phyloP scores from a whole-genome alignment of 352 stramenopile genomes.

The Thalassiosira livingstoniorum region DNA sequence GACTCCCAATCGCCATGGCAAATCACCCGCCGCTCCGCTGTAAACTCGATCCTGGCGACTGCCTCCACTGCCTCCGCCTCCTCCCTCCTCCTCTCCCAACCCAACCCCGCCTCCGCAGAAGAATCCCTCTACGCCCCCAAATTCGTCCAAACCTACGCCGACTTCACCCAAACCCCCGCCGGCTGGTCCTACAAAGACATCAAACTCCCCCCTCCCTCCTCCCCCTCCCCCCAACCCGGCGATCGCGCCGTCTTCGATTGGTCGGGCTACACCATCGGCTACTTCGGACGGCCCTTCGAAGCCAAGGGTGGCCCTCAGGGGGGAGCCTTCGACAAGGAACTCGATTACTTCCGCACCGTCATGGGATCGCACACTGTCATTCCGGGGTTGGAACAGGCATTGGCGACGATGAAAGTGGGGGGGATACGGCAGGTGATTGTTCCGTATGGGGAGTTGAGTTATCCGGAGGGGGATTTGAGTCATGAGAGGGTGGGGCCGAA shows the following conservation, averaged over 20 bases:
- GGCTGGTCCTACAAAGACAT: slow-evolving; percentile 77
- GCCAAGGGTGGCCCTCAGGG: slow-evolving; percentile 80
- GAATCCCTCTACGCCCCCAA: slow-evolving; percentile 22
- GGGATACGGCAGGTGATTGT: slow-evolving; percentile 82
- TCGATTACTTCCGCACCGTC: slow-evolving; percentile 77
- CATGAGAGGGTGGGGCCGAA: slow-evolving; percentile 84
- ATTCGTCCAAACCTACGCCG: slow-evolving; percentile 59
- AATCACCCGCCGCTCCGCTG: not conserved
- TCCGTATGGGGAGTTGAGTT: slow-evolving; percentile 72
- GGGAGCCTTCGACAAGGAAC: slow-evolving; percentile 85
- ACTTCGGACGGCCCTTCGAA: slow-evolving; percentile 85
- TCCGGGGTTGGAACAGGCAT: slow-evolving; percentile 72
- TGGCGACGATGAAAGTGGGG: slow-evolving; percentile 77
- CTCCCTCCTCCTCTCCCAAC: not conserved
- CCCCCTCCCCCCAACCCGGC: slow-evolving; percentile 38
- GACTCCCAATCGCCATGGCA: too few species aligned
- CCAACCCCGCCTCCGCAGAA: not conserved
- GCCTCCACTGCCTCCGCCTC: not conserved
- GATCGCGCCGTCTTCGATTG: slow-evolving; percentile 87
- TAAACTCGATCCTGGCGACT: not conserved
- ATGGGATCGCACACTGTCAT: slow-evolving; percentile 70
- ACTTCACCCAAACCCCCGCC: slow-evolving; percentile 58
- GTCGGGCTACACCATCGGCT: slow-evolving; percentile 86
- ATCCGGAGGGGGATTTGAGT: slow-evolving; percentile 70
- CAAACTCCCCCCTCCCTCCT: slow-evolving; percentile 29